Base-by-base conservation (phyloP, 768 basidiomycete genomes). In the Serendipita sp. region DNA sequence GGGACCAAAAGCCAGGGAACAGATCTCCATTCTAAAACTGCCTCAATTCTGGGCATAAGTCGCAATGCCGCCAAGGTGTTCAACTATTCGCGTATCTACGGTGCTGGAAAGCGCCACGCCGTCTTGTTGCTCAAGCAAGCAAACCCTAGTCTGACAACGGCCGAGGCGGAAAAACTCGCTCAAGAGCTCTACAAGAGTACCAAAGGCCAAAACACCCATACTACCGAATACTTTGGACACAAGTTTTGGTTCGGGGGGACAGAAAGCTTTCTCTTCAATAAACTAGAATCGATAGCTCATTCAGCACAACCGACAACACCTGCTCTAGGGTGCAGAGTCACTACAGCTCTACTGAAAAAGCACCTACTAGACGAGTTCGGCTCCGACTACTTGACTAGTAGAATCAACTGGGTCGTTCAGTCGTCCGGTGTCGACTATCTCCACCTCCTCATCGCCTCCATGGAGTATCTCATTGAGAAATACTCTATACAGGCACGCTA, bases 371-470 rank as follows among this genome's bases (percentile, higher is more conserved):
- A 82, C 34, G 81, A 79, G 63, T 90, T 91, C 64, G 90, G 88
- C 13, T 73, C 85, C 0, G 90, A 94, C 66, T 98, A 90, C 72
- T 86, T 98, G 80, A 87, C 96, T 0, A 96, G 92, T 3, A 83
- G 96, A 44, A 94, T 98, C 75, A 99, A 99, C 70, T 98, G 96
- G 96, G 96, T 94, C 56, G 96, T 98, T 3, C 96, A 98, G 69
- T 97, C 94, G 2, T 96, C 93, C 0, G 96, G 95, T 2, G 95
- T 98, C 44, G 96, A 98, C 72, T 98, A 99, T 70, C 84, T 98
- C 7, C 96, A 99, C 69, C 83, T 99, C 42, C 81, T 98, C 64
- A 91, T 99, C 69, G 90, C 94, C 51, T 82, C 91, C 3, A 98
- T 97, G 94, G 83, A 92, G 64, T 79, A 95, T 71, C 81, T 99